Conservation (phyloP, 495 filamentous ascomycete species). For the Annulohypoxylon bovei region DNA sequence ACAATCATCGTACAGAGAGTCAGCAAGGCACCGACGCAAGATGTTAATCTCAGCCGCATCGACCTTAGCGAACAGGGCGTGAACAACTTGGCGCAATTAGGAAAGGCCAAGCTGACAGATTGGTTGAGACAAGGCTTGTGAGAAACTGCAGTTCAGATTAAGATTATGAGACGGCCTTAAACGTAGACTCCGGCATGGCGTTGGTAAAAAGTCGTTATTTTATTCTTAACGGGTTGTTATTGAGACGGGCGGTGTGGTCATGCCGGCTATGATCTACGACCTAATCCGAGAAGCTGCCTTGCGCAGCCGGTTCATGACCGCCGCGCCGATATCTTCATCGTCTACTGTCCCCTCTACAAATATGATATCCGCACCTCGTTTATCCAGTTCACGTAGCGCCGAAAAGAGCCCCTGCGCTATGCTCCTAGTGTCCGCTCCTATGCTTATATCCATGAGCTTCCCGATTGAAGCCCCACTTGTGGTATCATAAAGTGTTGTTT, state of each 20-base stretch:
- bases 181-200: constrained; percentile 41
- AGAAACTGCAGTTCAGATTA: constrained; percentile 20
- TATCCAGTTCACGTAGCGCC: constrained; percentile 85
- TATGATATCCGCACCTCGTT: constrained; percentile 80
- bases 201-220: constrained; percentile 46
- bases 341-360: constrained; percentile 91
- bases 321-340: constrained; percentile 84
- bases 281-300: constrained; percentile 79
- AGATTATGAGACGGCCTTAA: constrained; percentile 22
- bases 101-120: constrained; percentile 90
- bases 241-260: constrained; percentile 20
- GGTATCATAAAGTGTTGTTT: constrained; percentile 45
- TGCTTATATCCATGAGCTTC: constrained; percentile 64
- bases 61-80: constrained; percentile 96
- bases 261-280: constrained; percentile 45
- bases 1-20: constrained; percentile 90
- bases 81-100: constrained; percentile 94
- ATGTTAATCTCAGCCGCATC: constrained; percentile 90
- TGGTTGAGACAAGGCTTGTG: constrained; percentile 83
- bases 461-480: constrained; percentile 40
- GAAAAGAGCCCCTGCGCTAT: constrained; percentile 90
- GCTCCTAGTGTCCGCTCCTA: constrained; percentile 73
- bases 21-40: constrained; percentile 89
- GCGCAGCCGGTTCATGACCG: constrained; percentile 93
- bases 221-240: constrained; percentile 38